A percentile compares a stretch with the other conserved stretches of the same genome.
phyloP scores from a whole-genome alignment of 2,329 filamentous ascomycete species.

The Seiridium cupressi region DNA sequence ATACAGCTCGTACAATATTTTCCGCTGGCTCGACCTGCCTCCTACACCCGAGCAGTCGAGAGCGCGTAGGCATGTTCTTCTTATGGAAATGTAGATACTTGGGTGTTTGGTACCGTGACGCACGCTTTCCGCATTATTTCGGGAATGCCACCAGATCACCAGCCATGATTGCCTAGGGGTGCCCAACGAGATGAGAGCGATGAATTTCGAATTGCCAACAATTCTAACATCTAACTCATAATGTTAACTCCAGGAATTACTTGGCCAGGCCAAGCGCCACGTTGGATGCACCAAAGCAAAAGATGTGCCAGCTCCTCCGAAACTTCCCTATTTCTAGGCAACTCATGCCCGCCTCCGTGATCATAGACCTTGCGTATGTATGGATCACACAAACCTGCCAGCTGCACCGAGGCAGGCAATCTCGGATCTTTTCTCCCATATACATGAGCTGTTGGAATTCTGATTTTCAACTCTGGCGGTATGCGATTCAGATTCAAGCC shows the following conservation, averaged over 20 bases:
- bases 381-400: constrained; percentile 26
- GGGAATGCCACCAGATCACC: too few relatives aligned
- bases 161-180: too few relatives aligned
- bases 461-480: constrained; percentile 25
- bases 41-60: too few relatives aligned
- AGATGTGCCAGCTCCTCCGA: constrained; percentile 15
- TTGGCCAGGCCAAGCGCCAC: constrained; percentile 24
- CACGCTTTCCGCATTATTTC: too few relatives aligned
- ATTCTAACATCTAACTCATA: not conserved
- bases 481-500: constrained; percentile 26
- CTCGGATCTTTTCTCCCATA: constrained; percentile 20
- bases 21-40: too few relatives aligned
- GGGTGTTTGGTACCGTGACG: too few relatives aligned
- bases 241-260: not conserved
- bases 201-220: too few relatives aligned
- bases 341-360: constrained; percentile 15
- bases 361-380: constrained; percentile 25
- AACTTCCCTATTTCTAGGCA: constrained; percentile 16
- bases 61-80: too few relatives aligned
- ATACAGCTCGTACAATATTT: too few relatives aligned
- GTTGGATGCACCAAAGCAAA: constrained; percentile 21
- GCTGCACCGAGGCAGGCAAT: constrained; percentile 22
- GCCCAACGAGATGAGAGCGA: too few relatives aligned
- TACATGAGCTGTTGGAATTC: constrained; percentile 27
- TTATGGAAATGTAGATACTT: too few relatives aligned